These are phyloP conservation scores for Metschnikowia aberdeeniae DNA, from an alignment of 805 yeast species.

Conservation along the genomic window DNA sequence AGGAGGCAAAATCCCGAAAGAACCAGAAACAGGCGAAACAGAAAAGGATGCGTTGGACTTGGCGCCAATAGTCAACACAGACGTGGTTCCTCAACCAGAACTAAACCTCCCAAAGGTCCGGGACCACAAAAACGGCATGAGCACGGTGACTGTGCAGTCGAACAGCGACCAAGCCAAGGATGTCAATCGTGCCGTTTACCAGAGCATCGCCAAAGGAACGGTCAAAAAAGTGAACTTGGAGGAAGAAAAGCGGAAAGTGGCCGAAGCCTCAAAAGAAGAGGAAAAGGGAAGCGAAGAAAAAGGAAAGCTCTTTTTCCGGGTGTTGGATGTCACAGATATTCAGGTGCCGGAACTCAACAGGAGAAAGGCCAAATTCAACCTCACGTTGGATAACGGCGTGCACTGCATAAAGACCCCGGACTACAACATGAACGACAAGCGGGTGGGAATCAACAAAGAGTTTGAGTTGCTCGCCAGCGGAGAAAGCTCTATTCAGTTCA, in stretches of 20 bases:
- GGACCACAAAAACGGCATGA: slow-evolving; percentile 18
- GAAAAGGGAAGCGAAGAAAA: slow-evolving; percentile 26
- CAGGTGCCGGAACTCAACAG: slow-evolving; percentile 43
- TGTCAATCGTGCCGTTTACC: neutral
- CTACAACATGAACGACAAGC: slow-evolving; percentile 31
- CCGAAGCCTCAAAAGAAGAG: neutral
- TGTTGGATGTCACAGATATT: slow-evolving; percentile 44
- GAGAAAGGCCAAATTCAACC: slow-evolving; percentile 46
- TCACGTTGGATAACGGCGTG: slow-evolving; percentile 73
- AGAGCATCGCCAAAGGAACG: slow-evolving; percentile 2
- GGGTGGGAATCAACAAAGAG: slow-evolving; percentile 57
- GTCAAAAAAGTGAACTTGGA: neutral
- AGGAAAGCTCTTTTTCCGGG: slow-evolving; percentile 53
- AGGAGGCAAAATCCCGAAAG: neutral
- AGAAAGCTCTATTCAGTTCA: slow-evolving; percentile 55
- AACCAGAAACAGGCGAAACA: neutral
- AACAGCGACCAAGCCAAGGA: neutral
- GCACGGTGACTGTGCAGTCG: slow-evolving; percentile 33
- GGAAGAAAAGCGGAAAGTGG: neutral
- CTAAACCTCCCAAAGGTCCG: slow-evolving; percentile 21
- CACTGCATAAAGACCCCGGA: slow-evolving; percentile 70
- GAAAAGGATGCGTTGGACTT: neutral
- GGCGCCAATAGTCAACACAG: neutral
- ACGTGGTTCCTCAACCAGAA: neutral
- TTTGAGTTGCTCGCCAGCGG: slow-evolving; percentile 61